Base-by-base conservation (phyloP, 371 early-diverging fungal species). In the Dichotomocladium elegans region DNA sequence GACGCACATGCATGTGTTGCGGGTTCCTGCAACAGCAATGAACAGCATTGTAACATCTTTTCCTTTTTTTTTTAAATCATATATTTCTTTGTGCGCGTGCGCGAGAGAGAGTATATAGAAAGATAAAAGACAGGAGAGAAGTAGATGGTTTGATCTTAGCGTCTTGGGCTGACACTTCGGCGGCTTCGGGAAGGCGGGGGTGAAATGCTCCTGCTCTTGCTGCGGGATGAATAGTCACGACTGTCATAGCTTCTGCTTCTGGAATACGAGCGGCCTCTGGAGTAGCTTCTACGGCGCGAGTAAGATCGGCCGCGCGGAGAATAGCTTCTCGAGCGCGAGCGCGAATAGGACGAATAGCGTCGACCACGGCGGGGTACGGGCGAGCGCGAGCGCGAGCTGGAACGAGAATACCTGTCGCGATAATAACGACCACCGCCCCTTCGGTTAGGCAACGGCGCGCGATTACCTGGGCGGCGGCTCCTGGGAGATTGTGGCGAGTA, bases 361-460 rank as follows among this genome's bases (percentile, higher is more conserved):
- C 61, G 48, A 25, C 65, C 57, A 35, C 57, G 57, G 34, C 57
- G 62, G 0, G 46, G 61, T 30, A 56, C 35, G 21, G 62, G 68
- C 28, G 63, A 66, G 45, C 70, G 61, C n/a, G 72, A 69, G 34
- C 67, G 60, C 24, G 72, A 70, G 54, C 64, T 59, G n/a, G 63
- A 49, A 24, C 47, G 47, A n/a, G 34, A 30, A 34, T 57, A 50
- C 51, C 63, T 5, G 24, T 53, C 33, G 35, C 54, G 53, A 41
- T 35, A 53, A 28, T 33, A 42, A 35, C 54, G 37, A n/a, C 37
- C 43, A 28, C 53, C 53, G 26, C 62, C 57, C 31, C n/a, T n/a
- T n/a, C n/a, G n/a, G n/a, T 48, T 21, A 51, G 35, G 53, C 63
- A 11, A 55, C 57, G 60, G 19, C 27, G 30, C 27, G 31, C 45